Evolutionary conservation across 2,329 filamentous ascomycete species (phyloP).

Genomic region (Venturia asperata): DNA sequence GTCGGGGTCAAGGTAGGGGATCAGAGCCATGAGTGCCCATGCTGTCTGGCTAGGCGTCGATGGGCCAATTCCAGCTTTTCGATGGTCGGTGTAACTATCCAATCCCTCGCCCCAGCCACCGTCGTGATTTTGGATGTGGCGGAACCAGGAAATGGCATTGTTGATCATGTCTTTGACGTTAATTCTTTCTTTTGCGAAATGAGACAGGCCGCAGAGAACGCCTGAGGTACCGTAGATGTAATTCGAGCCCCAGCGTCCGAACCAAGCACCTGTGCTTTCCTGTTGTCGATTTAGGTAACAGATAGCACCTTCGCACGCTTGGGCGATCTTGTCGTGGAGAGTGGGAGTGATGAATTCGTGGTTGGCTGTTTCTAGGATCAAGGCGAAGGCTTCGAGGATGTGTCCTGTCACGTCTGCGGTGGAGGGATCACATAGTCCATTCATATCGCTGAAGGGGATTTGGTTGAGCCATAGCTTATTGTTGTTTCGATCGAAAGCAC

Average conservation of each 20-base stretch:
- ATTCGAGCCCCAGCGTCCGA: constrained; percentile 3
- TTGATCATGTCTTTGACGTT: constrained; percentile 7
- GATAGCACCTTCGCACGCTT: background rate
- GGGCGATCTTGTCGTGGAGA: background rate
- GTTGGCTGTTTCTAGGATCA: background rate
- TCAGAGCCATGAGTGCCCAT: constrained; percentile 13
- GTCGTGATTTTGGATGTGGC: background rate
- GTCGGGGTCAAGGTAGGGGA: background rate
- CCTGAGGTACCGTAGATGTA: constrained; percentile 5
- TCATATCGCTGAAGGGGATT: constrained; percentile 12
- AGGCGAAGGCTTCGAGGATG: constrained; percentile 8
- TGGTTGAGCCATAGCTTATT: constrained; percentile 11
- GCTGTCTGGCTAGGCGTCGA: constrained; percentile 6
- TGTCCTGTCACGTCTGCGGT: constrained; percentile 6
- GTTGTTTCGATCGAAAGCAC: constrained; percentile 1
- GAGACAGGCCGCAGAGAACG: background rate
- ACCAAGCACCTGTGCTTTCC: constrained; percentile 5
- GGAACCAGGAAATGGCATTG: constrained; percentile 1
- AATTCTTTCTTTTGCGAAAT: background rate
- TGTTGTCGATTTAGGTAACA: background rate
- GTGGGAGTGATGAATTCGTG: background rate
- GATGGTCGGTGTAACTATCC: background rate
- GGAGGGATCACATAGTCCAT: background rate
- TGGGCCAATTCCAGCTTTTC: background rate
- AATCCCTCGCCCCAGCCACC: constrained; percentile 11